Percentiles rank a stretch among this genome's conserved stretches.
phyloP scores from a whole-genome alignment of 176 grass and related monocot genomes.

The Neostapfia colusana region DNA sequence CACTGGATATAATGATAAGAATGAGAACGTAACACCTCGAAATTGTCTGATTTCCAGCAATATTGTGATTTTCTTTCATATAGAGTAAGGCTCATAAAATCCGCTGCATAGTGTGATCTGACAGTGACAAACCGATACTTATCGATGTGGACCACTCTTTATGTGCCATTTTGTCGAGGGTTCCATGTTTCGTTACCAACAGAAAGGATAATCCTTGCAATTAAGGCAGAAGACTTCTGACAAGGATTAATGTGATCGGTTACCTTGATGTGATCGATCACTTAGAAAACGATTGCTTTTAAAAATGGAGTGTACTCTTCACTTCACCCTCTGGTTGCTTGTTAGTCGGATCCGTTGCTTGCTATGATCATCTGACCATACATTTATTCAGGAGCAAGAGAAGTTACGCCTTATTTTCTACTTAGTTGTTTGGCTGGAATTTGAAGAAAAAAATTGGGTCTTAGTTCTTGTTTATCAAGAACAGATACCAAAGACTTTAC shows the following conservation, averaged over 20 bases:
- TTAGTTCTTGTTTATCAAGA: background rate
- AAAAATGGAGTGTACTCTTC: background rate
- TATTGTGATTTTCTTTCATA: too few relatives aligned
- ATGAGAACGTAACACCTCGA: background rate
- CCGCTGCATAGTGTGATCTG: background rate
- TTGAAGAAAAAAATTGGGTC: background rate
- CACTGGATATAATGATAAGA: background rate
- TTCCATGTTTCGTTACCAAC: background rate
- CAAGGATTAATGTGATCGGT: background rate
- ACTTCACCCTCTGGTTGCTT: background rate
- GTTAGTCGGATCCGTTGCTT: slow-evolving; percentile 12
- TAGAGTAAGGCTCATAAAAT: background rate
- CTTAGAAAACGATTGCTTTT: background rate
- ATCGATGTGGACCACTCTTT: slow-evolving; percentile 3
- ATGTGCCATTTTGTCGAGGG: background rate
- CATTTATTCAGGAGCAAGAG: background rate
- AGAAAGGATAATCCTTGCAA: slow-evolving; percentile 17
- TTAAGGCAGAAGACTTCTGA: slow-evolving; percentile 1
- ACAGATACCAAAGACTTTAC: background rate
- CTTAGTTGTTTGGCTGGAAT: background rate
- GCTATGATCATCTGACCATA: background rate
- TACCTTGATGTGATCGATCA: slow-evolving; percentile 1
- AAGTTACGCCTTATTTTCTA: too few relatives aligned
- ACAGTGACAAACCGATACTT: background rate
- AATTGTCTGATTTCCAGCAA: too few relatives aligned